Evolutionary conservation across 768 basidiomycete species (phyloP).

Genomic region (Cystobasidium ongulense): DNA sequence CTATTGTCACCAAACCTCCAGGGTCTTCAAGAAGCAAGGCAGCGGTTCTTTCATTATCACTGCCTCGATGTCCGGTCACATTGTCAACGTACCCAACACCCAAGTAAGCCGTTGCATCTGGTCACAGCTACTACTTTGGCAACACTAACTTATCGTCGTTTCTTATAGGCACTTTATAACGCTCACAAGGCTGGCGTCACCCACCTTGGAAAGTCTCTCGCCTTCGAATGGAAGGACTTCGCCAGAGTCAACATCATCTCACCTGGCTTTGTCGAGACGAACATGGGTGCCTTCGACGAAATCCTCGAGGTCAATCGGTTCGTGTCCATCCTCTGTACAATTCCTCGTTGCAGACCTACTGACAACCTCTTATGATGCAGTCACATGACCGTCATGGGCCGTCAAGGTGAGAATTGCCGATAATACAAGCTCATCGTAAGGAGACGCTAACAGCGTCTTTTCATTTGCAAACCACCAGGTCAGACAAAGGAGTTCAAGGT

Average conservation of each 20-base stretch:
- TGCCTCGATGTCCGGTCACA: slow-evolving; percentile 36
- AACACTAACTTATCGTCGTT: background rate
- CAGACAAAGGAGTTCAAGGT: slow-evolving; percentile 31
- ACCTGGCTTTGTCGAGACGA: slow-evolving; percentile 27
- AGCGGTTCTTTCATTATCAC: slow-evolving; percentile 39
- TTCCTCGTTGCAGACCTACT: too few species aligned
- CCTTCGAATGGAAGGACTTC: slow-evolving; percentile 45
- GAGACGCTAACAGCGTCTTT: too few species aligned
- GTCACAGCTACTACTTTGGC: background rate
- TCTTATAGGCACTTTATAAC: slow-evolving; percentile 41
- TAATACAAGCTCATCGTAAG: too few species aligned
- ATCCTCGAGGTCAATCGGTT: background rate
- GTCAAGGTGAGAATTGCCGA: slow-evolving; percentile 32
- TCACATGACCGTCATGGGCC: slow-evolving; percentile 32
- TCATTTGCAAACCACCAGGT: too few species aligned
- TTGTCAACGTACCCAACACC: slow-evolving; percentile 34
- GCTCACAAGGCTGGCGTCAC: slow-evolving; percentile 44
- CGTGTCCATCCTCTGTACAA: too few species aligned
- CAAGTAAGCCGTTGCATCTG: background rate
- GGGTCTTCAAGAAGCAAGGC: slow-evolving; percentile 39
- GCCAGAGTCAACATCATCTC: slow-evolving; percentile 44
- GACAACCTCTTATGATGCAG: background rate
- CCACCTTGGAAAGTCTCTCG: slow-evolving; percentile 44
- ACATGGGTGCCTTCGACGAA: slow-evolving; percentile 2
- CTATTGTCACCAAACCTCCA: background rate